These are phyloP conservation scores for Fennellomyces sp. DNA, from an alignment of 371 early-diverging fungal species.

Conservation along the genomic window DNA sequence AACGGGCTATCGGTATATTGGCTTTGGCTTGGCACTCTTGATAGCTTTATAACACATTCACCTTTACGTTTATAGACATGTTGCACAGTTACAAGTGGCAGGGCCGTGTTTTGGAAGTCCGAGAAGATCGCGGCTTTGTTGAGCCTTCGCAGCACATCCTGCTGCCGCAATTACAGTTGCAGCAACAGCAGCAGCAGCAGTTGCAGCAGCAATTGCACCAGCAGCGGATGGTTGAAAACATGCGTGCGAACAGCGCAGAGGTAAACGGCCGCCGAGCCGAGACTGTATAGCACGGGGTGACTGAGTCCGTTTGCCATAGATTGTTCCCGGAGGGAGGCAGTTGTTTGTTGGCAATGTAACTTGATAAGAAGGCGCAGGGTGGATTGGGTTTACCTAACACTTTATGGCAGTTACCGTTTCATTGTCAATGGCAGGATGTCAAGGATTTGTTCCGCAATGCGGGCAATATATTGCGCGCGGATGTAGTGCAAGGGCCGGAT, in stretches of 20 bases:
- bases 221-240: not conserved
- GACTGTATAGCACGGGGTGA: not conserved
- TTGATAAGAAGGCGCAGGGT: not conserved
- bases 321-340: constrained; percentile 41
- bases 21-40: not conserved
- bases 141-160: constrained; percentile 8
- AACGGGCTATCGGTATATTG: constrained; percentile 64
- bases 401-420: constrained; percentile 55
- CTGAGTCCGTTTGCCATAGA: not conserved
- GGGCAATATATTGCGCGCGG: constrained; percentile 70
- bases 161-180: not conserved
- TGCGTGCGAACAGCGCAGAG: not conserved
- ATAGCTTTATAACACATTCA: not conserved
- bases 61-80: constrained; percentile 50
- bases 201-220: not conserved
- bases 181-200: not conserved
- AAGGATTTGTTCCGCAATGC: constrained; percentile 76
- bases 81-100: constrained; percentile 74
- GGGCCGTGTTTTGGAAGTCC: constrained; percentile 73
- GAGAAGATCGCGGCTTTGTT: constrained; percentile 62
- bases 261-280: too few relatives aligned
- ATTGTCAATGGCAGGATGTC: constrained; percentile 77
- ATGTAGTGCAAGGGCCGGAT: constrained; percentile 61
- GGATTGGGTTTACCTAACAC: not conserved
- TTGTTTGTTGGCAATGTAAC: constrained; percentile 72